A percentile compares a stretch with the other conserved stretches of the same genome.
These are phyloP conservation scores for Orbilia brochopaga DNA, from an alignment of 2,329 filamentous ascomycete species.

Conservation along the genomic window DNA sequence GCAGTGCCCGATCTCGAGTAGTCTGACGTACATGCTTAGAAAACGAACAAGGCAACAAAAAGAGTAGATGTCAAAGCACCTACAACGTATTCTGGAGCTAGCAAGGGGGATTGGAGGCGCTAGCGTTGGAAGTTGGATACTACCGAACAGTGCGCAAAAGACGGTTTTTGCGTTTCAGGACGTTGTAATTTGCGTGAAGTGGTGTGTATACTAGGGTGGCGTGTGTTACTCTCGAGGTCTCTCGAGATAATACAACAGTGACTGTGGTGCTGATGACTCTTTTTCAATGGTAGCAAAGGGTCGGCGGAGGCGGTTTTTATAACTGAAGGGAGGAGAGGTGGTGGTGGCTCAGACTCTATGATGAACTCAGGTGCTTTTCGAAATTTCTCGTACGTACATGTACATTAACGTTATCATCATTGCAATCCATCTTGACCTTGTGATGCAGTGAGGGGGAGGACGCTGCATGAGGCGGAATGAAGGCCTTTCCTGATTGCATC, in stretches of 20 bases:
- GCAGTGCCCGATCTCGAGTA: too few species aligned
- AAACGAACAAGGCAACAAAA: not conserved
- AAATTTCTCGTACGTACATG: not conserved
- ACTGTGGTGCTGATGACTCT: not conserved
- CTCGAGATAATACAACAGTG: not conserved
- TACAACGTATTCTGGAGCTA: constrained; percentile 2
- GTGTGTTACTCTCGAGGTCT: not conserved
- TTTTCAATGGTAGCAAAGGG: not conserved
- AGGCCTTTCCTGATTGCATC: constrained; percentile 9
- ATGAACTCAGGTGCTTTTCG: not conserved
- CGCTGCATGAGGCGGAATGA: constrained; percentile 3
- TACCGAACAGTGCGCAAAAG: not conserved
- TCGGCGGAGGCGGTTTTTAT: constrained; percentile 1
- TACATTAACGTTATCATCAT: too few species aligned
- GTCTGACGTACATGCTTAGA: not conserved
- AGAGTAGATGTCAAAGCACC: not conserved
- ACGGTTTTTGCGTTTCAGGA: constrained; percentile 2
- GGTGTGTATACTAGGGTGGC: not conserved
- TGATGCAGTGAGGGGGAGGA: constrained; percentile 14
- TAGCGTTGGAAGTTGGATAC: constrained; percentile 35
- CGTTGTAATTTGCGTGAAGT: not conserved
- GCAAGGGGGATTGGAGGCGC: constrained; percentile 34
- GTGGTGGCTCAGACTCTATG: not conserved
- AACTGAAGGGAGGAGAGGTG: constrained; percentile 3
- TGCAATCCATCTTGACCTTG: constrained; percentile 10